Evolutionary conservation across 129 eudicot species (phyloP).

Genomic region (Saposhnikovia divaricata): DNA sequence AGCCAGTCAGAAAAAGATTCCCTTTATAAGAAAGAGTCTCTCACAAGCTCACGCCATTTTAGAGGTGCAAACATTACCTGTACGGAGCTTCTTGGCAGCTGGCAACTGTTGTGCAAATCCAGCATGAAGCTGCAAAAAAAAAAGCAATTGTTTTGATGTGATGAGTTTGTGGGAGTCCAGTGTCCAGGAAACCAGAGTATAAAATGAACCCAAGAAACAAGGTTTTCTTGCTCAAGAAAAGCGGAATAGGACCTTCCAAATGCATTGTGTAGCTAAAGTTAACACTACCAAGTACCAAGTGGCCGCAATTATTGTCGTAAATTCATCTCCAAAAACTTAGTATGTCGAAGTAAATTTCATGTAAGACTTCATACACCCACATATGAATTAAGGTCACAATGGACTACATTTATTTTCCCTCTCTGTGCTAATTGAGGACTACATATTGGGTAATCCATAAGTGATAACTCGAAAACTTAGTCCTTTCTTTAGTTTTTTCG

Average conservation of each 20-base stretch:
- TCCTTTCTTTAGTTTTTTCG: background rate
- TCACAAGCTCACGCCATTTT: background rate
- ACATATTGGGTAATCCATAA: background rate
- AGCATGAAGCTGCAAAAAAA: slow-evolving; percentile 65
- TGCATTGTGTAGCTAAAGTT: background rate
- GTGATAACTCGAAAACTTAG: background rate
- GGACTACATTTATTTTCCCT: background rate
- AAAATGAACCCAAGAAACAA: background rate
- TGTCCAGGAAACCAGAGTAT: background rate
- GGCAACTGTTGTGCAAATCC: slow-evolving; percentile 57
- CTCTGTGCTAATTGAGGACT: background rate
- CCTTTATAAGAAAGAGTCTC: slow-evolving; percentile 12
- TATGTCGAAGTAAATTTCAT: background rate
- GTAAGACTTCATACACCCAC: background rate
- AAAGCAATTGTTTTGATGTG: background rate
- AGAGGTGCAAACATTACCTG: slow-evolving; percentile 32
- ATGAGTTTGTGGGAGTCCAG: background rate
- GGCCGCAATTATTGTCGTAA: background rate
- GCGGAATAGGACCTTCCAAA: background rate
- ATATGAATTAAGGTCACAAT: background rate
- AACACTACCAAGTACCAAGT: background rate
- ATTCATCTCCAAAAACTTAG: background rate
- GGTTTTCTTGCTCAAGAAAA: background rate
- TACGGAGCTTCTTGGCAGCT: slow-evolving; percentile 40
- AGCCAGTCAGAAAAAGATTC: background rate